Evolutionary conservation across 2,329 filamentous ascomycete genomes (phyloP), one percentile per base, ranked within the genome.

Genomic region (Zasmidium cellare): DNA sequence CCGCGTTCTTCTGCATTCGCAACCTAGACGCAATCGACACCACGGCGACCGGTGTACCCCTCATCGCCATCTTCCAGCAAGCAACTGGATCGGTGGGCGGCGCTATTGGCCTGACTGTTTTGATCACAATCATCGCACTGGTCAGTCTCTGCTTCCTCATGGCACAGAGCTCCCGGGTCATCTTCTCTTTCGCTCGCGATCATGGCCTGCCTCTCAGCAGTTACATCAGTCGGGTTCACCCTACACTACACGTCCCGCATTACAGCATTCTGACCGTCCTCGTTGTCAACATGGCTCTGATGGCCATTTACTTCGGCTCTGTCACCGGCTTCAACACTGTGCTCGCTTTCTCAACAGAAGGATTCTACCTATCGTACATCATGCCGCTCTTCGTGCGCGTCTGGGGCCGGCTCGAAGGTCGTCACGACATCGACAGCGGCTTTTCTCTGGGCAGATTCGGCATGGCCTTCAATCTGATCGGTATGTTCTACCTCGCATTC

Each of bases 361-460:
- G 81, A 0, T 84, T 84, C 60, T 84, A 77, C 79, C 71, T 84
- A 0, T 83, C 81, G 0, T 84, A 84, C 63, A 79, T 81, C 7
- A 80, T 82, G 72, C 80, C 81, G 0, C 72, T 84, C 0, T 67
- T 80, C 7, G 76, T 77, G 12, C 78, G 80, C 35, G 72, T 84
- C 23, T 71, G 81, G 18, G 76, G 77, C 6, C 77, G 77, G 58
- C 22, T 52, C 18, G 71, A 80, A 54, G 73, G 77, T 23, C 45
- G 45, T 5, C 74, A 77, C 31, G 79, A 75, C 23, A 72, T 80
- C 3, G 74, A 75, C 2, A 73, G 75, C 0, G 73, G 75, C 0
- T 76, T 79, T 28, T 79, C 76, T 0, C 72, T 79, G 14, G 78
- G 78, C 18, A 74, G 60, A 53, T 80, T 69, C 64, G 72, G 72